Evolutionary conservation across 441 rosid genomes (phyloP).

Genomic region (Jatropha multifida): DNA sequence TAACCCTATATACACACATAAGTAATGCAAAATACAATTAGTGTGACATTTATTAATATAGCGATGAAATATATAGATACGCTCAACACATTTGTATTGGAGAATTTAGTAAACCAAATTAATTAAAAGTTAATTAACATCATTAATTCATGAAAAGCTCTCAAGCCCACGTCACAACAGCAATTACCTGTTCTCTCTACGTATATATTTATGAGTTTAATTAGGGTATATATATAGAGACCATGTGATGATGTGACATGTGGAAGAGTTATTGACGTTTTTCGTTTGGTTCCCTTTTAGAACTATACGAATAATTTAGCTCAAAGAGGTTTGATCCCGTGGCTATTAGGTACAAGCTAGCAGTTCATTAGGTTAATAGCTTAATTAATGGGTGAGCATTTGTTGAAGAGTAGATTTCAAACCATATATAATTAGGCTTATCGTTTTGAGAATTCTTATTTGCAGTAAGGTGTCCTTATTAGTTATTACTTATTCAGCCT

Average conservation of each 20-base stretch:
- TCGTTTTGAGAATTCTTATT: no score
- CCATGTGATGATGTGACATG: slow-evolving; percentile 1
- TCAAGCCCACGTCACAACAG: not conserved
- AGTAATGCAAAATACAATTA: not conserved
- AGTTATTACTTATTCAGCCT: no score
- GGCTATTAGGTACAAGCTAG: no score
- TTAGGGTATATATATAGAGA: not conserved
- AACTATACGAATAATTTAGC: not conserved
- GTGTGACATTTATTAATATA: not conserved
- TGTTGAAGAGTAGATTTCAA: no score
- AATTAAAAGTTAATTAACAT: not conserved
- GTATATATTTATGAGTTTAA: not conserved
- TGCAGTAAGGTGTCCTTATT: no score
- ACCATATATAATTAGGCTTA: no score
- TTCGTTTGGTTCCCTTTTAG: not conserved
- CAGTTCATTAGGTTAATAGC: no score
- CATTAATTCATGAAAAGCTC: not conserved
- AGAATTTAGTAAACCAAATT: not conserved
- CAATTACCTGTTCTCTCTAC: not conserved
- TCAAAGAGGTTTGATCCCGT: not conserved
- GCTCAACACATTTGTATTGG: not conserved
- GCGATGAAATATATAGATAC: not conserved
- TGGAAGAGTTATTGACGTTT: not conserved
- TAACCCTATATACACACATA: not conserved
- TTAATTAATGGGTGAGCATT: no score